Conservation (phyloP, 306 rosid species). For the Alnus glutinosa region DNA sequence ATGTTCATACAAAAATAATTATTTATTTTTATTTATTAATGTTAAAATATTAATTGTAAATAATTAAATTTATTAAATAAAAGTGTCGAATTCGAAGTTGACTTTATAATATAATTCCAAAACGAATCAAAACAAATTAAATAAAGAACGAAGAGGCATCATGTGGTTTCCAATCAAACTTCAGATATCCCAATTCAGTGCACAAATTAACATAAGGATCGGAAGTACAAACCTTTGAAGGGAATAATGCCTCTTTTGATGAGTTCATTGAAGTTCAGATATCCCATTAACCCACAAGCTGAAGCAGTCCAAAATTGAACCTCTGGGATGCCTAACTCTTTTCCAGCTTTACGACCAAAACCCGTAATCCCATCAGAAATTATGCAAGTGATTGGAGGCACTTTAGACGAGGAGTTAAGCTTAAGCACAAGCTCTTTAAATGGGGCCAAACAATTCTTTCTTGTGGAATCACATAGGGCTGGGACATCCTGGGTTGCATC, state of each 20-base stretch:
- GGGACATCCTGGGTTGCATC: constrained; percentile 22
- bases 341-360: constrained; percentile 19
- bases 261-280: constrained; percentile 19
- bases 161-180: not conserved
- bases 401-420: constrained; percentile 22
- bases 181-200: not conserved
- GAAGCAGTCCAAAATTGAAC: constrained; percentile 33
- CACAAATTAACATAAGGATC: not conserved
- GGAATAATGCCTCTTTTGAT: constrained; percentile 19
- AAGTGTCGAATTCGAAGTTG: no score
- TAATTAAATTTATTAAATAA: no score
- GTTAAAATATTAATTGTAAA: no score
- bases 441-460: constrained; percentile 19
- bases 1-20: no score
- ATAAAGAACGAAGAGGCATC: no score
- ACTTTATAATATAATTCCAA: no score
- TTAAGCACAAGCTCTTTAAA: constrained; percentile 23
- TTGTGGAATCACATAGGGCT: constrained; percentile 23
- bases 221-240: constrained; percentile 20
- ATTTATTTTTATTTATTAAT: no score
- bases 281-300: constrained; percentile 20
- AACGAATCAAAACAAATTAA: no score
- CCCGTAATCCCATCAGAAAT: constrained; percentile 20
- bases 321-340: constrained; percentile 25
- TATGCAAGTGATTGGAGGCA: constrained; percentile 22